Evolutionary conservation across 2,329 filamentous ascomycete genomes (phyloP).

Genomic region (Exophiala viscosa): DNA sequence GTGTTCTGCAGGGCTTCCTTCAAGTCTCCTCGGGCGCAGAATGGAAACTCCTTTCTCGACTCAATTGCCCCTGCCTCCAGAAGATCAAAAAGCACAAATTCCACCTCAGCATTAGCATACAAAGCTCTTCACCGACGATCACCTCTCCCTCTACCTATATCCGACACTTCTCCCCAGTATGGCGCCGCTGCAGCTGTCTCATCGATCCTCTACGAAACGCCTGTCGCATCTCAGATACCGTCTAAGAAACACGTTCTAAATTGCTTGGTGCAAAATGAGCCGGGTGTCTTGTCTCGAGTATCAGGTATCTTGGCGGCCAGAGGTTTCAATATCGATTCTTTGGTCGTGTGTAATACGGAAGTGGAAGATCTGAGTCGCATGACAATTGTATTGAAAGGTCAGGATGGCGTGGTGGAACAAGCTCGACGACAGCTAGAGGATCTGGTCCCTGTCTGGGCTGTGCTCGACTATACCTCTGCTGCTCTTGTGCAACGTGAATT

Average conservation of each 20-base stretch:
- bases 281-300: slow-evolving; percentile 91
- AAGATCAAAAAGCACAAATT: slow-evolving; percentile 47
- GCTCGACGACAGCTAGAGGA: slow-evolving; percentile 93
- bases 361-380: slow-evolving; percentile 95
- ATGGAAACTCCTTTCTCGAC: slow-evolving; percentile 19
- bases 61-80: slow-evolving; percentile 14
- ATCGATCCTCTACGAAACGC: slow-evolving; percentile 98
- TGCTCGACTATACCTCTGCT: slow-evolving; percentile 89
- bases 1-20: slow-evolving; percentile 30
- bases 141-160: slow-evolving; percentile 74
- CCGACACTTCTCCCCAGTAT: slow-evolving; percentile 74
- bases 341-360: slow-evolving; percentile 97
- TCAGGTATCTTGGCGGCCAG: slow-evolving; percentile 93
- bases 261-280: slow-evolving; percentile 98
- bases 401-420: slow-evolving; percentile 97
- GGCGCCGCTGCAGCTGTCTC: slow-evolving; percentile 89
- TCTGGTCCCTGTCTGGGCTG: slow-evolving; percentile 95
- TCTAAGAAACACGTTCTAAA: slow-evolving; percentile 96
- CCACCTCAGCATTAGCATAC: slow-evolving; percentile 92
- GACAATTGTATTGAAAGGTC: slow-evolving; percentile 95
- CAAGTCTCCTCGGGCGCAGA: slow-evolving; percentile 8
- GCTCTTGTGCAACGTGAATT: slow-evolving; percentile 94
- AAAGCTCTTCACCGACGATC: slow-evolving; percentile 92
- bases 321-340: slow-evolving; percentile 97
- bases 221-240: slow-evolving; percentile 73